Evolutionary conservation across 2,329 filamentous ascomycete genomes (phyloP).

Genomic region (Penicillium oxalicum): DNA sequence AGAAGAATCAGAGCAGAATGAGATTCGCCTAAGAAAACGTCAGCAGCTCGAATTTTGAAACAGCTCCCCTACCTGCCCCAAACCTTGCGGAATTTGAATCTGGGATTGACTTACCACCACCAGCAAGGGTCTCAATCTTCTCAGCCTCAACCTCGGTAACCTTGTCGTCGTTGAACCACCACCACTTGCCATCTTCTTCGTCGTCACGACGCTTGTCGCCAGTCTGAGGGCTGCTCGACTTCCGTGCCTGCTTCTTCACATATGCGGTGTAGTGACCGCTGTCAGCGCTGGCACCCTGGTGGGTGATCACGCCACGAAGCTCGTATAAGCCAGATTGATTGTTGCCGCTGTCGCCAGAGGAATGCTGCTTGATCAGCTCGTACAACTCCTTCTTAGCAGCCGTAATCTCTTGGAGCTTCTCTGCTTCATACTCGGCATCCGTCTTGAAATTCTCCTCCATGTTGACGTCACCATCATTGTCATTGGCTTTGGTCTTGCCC

Average conservation of each 20-base stretch:
- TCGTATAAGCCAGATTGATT: conserved; percentile 96
- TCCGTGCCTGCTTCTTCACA: conserved; percentile 77
- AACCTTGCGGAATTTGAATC: neutral
- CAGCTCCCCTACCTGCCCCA: too few relatives aligned
- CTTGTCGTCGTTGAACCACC: conserved; percentile 99
- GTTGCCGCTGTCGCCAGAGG: conserved; percentile 70
- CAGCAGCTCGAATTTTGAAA: conserved; percentile 12
- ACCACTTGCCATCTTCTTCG: conserved; percentile 93
- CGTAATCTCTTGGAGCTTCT: conserved; percentile 68
- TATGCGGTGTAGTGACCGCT: conserved; percentile 98
- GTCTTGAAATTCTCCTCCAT: conserved; percentile 80
- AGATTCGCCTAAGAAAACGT: conserved; percentile 39
- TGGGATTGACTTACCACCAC: conserved; percentile 59
- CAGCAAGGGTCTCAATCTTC: conserved; percentile 83
- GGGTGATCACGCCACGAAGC: conserved; percentile 86
- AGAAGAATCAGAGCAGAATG: conserved; percentile 48
- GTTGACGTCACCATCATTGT: conserved; percentile 62
- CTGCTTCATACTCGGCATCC: conserved; percentile 84
- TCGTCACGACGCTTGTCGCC: conserved; percentile 59
- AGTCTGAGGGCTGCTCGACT: conserved; percentile 60
- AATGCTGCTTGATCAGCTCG: conserved; percentile 65
- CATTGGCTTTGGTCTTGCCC: conserved; percentile 45
- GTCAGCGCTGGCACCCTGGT: conserved; percentile 93
- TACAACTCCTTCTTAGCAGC: conserved; percentile 83
- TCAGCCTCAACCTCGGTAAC: conserved; percentile 86